A percentile compares a stretch with the other conserved stretches of the same genome.
Conservation (phyloP, 169 alveolate species). For the Eimeria acervulina region DNA sequence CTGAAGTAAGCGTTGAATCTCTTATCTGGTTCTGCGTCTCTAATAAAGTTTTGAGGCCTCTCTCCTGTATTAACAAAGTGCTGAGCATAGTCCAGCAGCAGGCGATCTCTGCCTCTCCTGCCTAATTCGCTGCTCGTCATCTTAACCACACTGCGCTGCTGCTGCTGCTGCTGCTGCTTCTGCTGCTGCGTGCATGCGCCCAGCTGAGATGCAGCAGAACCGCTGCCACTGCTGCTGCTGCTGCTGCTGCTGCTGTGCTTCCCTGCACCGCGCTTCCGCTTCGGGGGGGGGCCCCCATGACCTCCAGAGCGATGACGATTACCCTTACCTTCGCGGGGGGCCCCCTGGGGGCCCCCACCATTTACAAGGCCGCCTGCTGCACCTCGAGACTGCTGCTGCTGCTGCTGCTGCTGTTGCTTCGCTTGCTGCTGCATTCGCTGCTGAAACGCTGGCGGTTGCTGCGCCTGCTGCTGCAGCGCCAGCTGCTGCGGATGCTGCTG, state of each 20-base stretch:
- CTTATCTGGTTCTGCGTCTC: constrained; percentile 90
- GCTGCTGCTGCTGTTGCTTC: background rate
- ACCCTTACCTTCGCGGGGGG: constrained; percentile 8
- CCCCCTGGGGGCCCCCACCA: constrained; percentile 1
- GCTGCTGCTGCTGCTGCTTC: constrained; percentile 30
- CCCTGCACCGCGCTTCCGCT: background rate
- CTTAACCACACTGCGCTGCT: background rate
- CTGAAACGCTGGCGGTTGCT: constrained; percentile 26
- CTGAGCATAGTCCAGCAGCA: constrained; percentile 93
- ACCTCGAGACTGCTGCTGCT: background rate
- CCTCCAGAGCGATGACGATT: background rate
- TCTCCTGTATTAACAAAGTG: constrained; percentile 95
- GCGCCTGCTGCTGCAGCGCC: background rate
- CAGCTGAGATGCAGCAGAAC: background rate
- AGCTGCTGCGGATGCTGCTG: background rate
- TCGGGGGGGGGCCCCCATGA: background rate
- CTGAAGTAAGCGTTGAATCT: constrained; percentile 78
- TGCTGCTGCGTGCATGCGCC: background rate
- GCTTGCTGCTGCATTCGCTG: background rate
- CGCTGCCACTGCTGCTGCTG: constrained; percentile 19
- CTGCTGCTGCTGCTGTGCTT: background rate
- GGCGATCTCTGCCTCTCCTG: constrained; percentile 87
- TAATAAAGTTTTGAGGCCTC: constrained; percentile 95
- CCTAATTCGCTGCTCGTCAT: constrained; percentile 15
- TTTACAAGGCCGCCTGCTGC: background rate